These are phyloP conservation scores for Sesbania bispinosa DNA, from an alignment of 306 rosid genomes.

Conservation along the genomic window DNA sequence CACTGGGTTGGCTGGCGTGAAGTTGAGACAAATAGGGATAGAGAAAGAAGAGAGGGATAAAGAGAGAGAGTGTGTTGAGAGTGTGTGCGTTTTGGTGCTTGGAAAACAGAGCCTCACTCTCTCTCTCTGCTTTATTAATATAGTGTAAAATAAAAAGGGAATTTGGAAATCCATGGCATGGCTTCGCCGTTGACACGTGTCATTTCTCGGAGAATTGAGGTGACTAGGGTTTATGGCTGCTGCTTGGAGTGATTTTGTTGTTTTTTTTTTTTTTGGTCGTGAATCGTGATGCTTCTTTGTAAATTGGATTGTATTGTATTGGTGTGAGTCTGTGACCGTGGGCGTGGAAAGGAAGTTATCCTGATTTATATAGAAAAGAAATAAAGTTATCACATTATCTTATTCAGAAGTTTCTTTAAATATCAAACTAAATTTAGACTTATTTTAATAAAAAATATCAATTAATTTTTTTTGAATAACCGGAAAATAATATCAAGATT, in stretches of 20 bases:
- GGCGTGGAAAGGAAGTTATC: too few species aligned
- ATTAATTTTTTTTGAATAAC: too few species aligned
- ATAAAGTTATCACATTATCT: too few species aligned
- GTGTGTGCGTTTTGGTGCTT: not conserved
- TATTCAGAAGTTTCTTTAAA: too few species aligned
- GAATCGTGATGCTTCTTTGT: too few species aligned
- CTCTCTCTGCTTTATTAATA: not conserved
- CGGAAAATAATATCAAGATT: too few species aligned
- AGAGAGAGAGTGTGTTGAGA: not conserved
- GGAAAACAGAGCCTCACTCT: not conserved
- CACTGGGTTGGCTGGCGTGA: not conserved
- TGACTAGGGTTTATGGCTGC: constrained; percentile 43
- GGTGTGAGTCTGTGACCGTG: too few species aligned
- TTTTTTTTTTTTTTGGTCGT: not conserved
- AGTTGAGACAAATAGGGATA: not conserved
- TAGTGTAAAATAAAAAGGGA: not conserved
- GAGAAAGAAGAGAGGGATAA: not conserved
- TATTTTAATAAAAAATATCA: too few species aligned
- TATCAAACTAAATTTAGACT: too few species aligned
- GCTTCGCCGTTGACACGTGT: constrained; percentile 44
- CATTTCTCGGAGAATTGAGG: constrained; percentile 24
- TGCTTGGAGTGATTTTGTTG: not conserved
- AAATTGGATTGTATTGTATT: too few species aligned
- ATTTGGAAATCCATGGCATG: not conserved
- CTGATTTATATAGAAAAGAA: too few species aligned